Percentiles rank a stretch among this genome's conserved stretches.
Conservation (phyloP, 257 asterid species). For the Solanum chmielewskii region DNA sequence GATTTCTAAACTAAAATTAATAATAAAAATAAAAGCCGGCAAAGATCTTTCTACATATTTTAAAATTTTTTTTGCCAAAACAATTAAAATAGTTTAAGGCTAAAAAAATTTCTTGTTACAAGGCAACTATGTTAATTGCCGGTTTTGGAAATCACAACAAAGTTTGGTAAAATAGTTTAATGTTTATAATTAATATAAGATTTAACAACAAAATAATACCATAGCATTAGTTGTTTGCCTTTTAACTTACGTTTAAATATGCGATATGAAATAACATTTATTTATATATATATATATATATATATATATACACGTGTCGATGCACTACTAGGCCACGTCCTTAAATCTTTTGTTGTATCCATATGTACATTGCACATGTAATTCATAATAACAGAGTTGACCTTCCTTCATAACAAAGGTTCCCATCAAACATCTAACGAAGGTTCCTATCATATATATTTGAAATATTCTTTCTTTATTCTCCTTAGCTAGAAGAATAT, state of each 20-base stretch:
- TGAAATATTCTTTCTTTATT: neutral
- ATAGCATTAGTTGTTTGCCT: no score
- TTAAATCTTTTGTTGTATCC: neutral
- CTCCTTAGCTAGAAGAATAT: neutral
- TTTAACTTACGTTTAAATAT: no score
- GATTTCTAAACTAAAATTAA: neutral
- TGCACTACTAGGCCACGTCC: neutral
- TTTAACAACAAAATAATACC: no score
- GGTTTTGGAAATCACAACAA: neutral
- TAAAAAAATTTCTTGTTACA: neutral
- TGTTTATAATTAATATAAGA: no score
- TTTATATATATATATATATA: no score
- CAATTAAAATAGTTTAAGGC: neutral
- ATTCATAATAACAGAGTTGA: neutral
- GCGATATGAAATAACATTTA: no score
- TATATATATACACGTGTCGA: neutral
- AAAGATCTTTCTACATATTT: neutral
- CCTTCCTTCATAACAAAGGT: neutral
- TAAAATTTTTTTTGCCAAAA: neutral
- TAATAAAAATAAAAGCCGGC: neutral
- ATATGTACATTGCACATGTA: neutral
- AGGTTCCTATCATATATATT: neutral
- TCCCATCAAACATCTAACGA: neutral
- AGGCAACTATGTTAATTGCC: neutral
- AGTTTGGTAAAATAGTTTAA: neutral